A percentile compares a stretch with the other conserved stretches of the same genome.
Evolutionary conservation across 2,329 filamentous ascomycete genomes (phyloP).

Genomic region (Aspergillus fumigatus): DNA sequence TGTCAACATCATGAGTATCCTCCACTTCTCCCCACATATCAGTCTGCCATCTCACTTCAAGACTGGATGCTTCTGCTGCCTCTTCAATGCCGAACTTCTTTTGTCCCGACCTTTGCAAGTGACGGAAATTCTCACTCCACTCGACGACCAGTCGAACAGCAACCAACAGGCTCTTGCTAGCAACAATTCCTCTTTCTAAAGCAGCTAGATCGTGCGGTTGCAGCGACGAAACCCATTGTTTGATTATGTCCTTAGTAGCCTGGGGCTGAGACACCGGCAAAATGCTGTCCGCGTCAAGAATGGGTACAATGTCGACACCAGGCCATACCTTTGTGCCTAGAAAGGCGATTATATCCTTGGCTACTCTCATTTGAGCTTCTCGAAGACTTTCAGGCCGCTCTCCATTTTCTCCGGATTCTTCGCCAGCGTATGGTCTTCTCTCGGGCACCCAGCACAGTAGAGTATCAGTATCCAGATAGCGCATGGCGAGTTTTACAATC

Average conservation of each 20-base stretch:
- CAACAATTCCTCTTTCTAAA: constrained; percentile 75
- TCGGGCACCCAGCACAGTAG: constrained; percentile 82
- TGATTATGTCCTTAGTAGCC: constrained; percentile 70
- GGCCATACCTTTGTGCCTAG: constrained; percentile 75
- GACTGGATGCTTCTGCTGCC: constrained; percentile 68
- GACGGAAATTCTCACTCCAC: constrained; percentile 73
- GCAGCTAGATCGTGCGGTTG: constrained; percentile 78
- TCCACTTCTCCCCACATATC: constrained; percentile 93
- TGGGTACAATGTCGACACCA: constrained; percentile 70
- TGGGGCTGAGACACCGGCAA: constrained; percentile 68
- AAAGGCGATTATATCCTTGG: constrained; percentile 66
- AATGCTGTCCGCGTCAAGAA: constrained; percentile 75
- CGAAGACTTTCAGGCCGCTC: constrained; percentile 57
- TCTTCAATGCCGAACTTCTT: constrained; percentile 72
- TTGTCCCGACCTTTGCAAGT: constrained; percentile 39
- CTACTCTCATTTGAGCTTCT: constrained; percentile 64
- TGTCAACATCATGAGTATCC: constrained; percentile 94
- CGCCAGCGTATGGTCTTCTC: constrained; percentile 47
- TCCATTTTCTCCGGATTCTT: constrained; percentile 46
- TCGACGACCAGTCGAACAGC: constrained; percentile 74
- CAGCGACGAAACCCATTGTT: constrained; percentile 70
- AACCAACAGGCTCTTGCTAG: constrained; percentile 79
- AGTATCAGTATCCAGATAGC: constrained; percentile 88
- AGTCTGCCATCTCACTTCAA: constrained; percentile 90
- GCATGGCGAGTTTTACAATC: constrained; percentile 66